Evolutionary conservation across 805 yeast genomes (phyloP).

Genomic region (Torulaspora microellipsoides): DNA sequence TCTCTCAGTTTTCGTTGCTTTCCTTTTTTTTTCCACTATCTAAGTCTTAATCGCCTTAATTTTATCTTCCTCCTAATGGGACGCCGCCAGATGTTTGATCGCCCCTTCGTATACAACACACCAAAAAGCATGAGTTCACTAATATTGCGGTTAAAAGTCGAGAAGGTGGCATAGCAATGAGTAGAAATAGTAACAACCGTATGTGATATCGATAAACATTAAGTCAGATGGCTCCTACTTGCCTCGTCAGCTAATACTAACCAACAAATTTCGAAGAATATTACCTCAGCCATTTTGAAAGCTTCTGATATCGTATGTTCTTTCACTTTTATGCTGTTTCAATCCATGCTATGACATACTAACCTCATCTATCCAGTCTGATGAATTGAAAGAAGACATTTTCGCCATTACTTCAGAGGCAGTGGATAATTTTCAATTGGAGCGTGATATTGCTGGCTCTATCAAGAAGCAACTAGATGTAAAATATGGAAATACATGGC

Average conservation of each 20-base stretch:
- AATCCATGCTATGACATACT: conserved; percentile 1
- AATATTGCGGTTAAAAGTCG: no score
- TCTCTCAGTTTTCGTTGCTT: no score
- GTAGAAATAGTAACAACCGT: conserved; percentile 8
- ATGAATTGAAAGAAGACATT: conserved; percentile 28
- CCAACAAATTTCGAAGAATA: neutral
- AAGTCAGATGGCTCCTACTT: no score
- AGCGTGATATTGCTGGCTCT: conserved; percentile 55
- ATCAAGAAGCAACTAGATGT: conserved; percentile 63
- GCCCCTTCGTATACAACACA: no score
- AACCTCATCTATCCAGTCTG: conserved; percentile 18
- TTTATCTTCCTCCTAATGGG: no score
- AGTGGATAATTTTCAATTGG: conserved; percentile 22
- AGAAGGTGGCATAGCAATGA: conserved; percentile 1
- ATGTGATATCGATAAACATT: neutral
- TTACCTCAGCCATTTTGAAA: conserved; percentile 23
- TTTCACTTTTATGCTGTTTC: neutral
- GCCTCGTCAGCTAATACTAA: no score
- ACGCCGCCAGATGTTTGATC: no score
- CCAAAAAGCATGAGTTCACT: no score
- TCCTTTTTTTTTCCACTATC: no score
- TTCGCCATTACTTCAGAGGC: conserved; percentile 25
- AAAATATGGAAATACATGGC: conserved; percentile 70
- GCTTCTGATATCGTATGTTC: conserved; percentile 34
- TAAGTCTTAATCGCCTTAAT: no score